Base-by-base conservation (phyloP, 1,284 basidiomycete species). In the Leccinum pseudoinsigne region DNA sequence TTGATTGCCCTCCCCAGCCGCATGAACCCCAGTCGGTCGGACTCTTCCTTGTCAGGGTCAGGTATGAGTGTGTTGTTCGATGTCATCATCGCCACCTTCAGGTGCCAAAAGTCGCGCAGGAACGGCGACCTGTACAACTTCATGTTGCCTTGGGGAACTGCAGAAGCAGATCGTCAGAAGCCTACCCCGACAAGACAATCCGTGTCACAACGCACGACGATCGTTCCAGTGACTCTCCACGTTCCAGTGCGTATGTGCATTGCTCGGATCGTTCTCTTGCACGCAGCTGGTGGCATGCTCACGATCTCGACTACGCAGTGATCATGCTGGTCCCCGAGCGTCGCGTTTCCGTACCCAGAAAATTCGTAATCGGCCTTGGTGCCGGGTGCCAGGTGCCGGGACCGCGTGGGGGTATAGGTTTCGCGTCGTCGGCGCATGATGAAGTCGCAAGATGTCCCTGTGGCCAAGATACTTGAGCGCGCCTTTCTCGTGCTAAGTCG, bases 1-100 rank as follows among this genome's bases (percentile, higher is more conserved):
- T 74, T 94, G 92, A 10, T 78, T 73, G 70, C 28, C 28, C 23
- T 96, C 92, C 31, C 95, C 59, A 94, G 83, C 61, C 87, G 87
- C 56, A 98, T 82, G 80, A 92, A 91, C 0, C 97, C 97, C 97
- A 99, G 74, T 99, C 96, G 56, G 84, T 83, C 0, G 97, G 96
- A 69, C 86, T 87, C 97, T 69, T 96, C 94, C 80, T 99, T 99
- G 82, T 99, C 97, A 0, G 95, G 93, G 72, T 99, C 95, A 0
- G 97, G 97, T 54, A 98, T 80, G 60, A 99, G 88, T 1, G 97
- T 96, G 75, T 99, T 99, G 82, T 99, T 99, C 5, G 96, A 97
- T 0, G 95, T 98, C 94, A 97, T 97, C 97, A 99, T 99, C 14
- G 96, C 97, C 14, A 99, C 94, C 72, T 99, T 99, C 63, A 99